Evolutionary conservation across 768 basidiomycete species (phyloP).

Genomic region (Lentinula aciculospora): DNA sequence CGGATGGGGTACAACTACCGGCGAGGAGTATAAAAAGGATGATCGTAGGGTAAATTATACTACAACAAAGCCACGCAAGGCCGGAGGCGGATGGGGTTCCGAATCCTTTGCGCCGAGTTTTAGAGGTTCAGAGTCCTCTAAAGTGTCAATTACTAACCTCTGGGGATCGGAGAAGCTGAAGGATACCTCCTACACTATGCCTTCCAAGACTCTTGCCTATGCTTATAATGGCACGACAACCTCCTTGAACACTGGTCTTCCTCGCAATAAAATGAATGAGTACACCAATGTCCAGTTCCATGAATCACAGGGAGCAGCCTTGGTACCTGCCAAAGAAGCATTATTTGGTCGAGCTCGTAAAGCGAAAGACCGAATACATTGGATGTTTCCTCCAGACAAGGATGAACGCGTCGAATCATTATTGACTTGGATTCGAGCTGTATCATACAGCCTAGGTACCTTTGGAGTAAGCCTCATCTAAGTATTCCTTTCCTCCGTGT

Average conservation of each 20-base stretch:
- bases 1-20: slow-evolving; percentile 13
- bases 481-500: not conserved
- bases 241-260: slow-evolving; percentile 30
- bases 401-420: slow-evolving; percentile 52
- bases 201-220: slow-evolving; percentile 54
- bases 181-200: slow-evolving; percentile 33
- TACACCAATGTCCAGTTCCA: slow-evolving; percentile 44
- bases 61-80: slow-evolving; percentile 17
- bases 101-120: not conserved
- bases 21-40: slow-evolving; percentile 23
- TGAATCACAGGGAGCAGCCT: slow-evolving; percentile 53
- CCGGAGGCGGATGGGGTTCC: not conserved
- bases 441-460: slow-evolving; percentile 49
- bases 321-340: slow-evolving; percentile 45
- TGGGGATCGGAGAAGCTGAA: not conserved
- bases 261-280: slow-evolving; percentile 40
- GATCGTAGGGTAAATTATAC: slow-evolving; percentile 38
- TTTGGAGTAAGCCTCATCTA: slow-evolving; percentile 45
- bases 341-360: slow-evolving; percentile 51
- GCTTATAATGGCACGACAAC: slow-evolving; percentile 44
- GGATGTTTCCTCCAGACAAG: slow-evolving; percentile 62
- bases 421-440: slow-evolving; percentile 51
- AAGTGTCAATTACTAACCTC: not conserved
- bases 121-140: not conserved
- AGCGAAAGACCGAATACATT: slow-evolving; percentile 62